Evolutionary conservation across 2,329 filamentous ascomycete genomes (phyloP).

Genomic region (Venturia asperata): DNA sequence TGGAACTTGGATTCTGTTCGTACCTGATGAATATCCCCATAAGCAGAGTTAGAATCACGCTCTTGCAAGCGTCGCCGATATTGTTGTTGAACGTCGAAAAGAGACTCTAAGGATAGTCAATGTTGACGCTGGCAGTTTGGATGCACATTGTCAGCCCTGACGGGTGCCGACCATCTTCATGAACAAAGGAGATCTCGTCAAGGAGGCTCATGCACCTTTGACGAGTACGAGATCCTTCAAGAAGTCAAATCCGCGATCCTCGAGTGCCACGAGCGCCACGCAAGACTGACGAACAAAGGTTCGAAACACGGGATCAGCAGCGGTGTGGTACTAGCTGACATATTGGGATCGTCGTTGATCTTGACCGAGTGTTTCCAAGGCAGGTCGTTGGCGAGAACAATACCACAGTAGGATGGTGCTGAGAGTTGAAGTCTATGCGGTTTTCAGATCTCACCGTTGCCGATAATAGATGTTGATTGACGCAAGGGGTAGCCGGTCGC

Average conservation of each 20-base stretch:
- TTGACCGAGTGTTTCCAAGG: not conserved
- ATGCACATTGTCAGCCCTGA: not conserved
- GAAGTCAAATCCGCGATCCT: not conserved
- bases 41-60: no score
- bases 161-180: not conserved
- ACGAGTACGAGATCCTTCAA: not conserved
- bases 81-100: not conserved
- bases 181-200: not conserved
- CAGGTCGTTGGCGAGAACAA: not conserved
- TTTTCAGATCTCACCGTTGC: not conserved
- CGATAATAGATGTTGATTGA: not conserved
- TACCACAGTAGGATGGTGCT: not conserved
- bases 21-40: no score
- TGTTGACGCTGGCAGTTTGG: no score
- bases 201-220: slow-evolving; percentile 2
- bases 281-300: not conserved
- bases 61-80: no score
- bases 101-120: not conserved
- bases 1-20: no score
- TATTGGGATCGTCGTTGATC: not conserved
- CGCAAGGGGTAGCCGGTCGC: not conserved
- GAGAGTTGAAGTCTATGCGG: not conserved
- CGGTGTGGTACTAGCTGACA: not conserved
- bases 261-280: not conserved
- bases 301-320: not conserved